A percentile compares a stretch with the other conserved stretches of the same genome.
Evolutionary conservation across 257 asterid species (phyloP).

Genomic region (Ehretia macrophylla): DNA sequence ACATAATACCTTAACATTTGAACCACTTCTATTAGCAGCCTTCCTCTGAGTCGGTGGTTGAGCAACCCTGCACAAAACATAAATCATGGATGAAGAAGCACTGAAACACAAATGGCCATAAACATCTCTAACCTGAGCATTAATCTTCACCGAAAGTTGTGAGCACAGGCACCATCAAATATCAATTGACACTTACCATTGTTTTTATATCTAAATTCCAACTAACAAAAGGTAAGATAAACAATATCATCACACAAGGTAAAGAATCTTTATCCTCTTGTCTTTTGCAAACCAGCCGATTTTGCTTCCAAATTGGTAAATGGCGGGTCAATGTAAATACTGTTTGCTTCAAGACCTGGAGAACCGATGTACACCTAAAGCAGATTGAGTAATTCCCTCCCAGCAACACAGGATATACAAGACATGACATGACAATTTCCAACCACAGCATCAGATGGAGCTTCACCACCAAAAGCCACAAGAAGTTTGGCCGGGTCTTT

Average conservation of each 20-base stretch:
- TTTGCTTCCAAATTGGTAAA: slow-evolving; percentile 2
- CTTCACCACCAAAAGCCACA: too few species aligned
- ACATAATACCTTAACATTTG: slow-evolving; percentile 50
- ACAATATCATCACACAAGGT: slow-evolving; percentile 19
- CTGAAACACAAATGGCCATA: not conserved
- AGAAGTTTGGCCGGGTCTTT: too few species aligned
- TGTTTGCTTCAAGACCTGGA: slow-evolving; percentile 1
- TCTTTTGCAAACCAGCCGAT: slow-evolving; percentile 1
- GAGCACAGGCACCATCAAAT: slow-evolving; percentile 3
- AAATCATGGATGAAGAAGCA: slow-evolving; percentile 29
- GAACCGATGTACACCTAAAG: too few species aligned
- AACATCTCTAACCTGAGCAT: slow-evolving; percentile 7
- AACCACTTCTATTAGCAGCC: slow-evolving; percentile 46
- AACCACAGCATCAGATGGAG: too few species aligned
- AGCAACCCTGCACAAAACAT: slow-evolving; percentile 53
- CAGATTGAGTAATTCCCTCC: too few species aligned
- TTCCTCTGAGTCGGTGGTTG: slow-evolving; percentile 33
- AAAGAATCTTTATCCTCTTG: slow-evolving; percentile 1
- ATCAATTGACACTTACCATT: slow-evolving; percentile 10
- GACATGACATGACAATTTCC: too few species aligned
- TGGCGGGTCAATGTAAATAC: not conserved
- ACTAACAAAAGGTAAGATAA: slow-evolving; percentile 15
- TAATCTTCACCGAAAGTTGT: not conserved
- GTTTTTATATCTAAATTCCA: slow-evolving; percentile 6
- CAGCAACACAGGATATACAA: too few species aligned